Evolutionary conservation across 306 rosid genomes (phyloP), one percentile per base, ranked within the genome.

Genomic region (Vigna hirtella): DNA sequence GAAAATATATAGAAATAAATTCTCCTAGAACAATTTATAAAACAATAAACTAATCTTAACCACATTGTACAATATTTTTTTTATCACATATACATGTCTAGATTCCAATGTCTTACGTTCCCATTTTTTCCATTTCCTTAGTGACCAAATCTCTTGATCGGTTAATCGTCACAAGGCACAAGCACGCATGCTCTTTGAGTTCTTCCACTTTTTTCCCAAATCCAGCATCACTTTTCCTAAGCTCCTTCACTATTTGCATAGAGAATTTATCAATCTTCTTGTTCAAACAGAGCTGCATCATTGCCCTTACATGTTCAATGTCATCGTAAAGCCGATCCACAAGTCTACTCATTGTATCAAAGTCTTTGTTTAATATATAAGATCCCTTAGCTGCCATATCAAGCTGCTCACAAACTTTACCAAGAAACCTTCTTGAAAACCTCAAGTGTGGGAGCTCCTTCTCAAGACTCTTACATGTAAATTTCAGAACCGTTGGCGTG

Each of bases 361-460:
- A 87, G 77, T 86, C 90, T 62, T 87, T 77, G 3, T 75, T 77
- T 87, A 89, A 18, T 56, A 89, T 83, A 18, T 86, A 91, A 17
- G 80, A 86, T 40, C 90, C 93, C 59, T 87, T 91, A 0, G 93
- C 86, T 22, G 92, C 90, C 16, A 70, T 65, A 24, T 91, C 96
- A 51, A 89, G 74, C 49, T 87, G 90, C 17, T 83, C 85, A 26
- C 86, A 53, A 26, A 81, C 82, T 74, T 66, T 48, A 15, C 79
- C 40, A 2, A 89, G 88, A 59, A 64, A 43, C 24, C 78, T 62
- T 62, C 78, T 82, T 64, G 68, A 38, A 7, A 70, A 18, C 17
- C 47, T 15, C 3, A 56, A 53, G 1, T 56, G 45, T 15, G 7
- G 3, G 32, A 59, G 2, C 77, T 85, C 84, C 17, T 36, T 77